These are phyloP conservation scores for Pyrenochaeta sp. DNA, from an alignment of 2,329 filamentous ascomycete genomes.

Conservation along the genomic window DNA sequence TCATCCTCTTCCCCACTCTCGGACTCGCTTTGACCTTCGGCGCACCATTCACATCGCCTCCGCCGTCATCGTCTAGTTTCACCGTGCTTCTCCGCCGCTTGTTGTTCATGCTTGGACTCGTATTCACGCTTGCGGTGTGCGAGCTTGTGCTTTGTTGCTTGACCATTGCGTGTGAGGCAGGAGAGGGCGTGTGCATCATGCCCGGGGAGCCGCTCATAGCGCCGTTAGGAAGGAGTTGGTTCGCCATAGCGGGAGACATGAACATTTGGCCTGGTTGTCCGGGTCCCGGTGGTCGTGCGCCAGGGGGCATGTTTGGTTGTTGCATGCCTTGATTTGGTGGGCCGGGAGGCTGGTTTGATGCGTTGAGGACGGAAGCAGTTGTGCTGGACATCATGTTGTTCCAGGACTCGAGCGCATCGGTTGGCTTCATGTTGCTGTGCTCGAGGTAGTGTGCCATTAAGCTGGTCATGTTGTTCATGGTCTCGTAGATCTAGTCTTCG, in stretches of 20 bases:
- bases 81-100: conserved; percentile 69
- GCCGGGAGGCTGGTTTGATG: conserved; percentile 14
- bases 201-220: conserved; percentile 61
- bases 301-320: conserved; percentile 40
- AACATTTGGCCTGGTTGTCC: conserved; percentile 53
- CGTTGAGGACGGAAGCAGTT: conserved; percentile 19
- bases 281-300: conserved; percentile 41
- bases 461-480: conserved; percentile 69
- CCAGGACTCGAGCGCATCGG: conserved; percentile 63
- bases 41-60: conserved; percentile 47
- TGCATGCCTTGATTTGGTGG: conserved; percentile 39
- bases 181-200: conserved; percentile 57
- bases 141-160: conserved; percentile 65
- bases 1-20: conserved; percentile 52
- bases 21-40: conserved; percentile 62
- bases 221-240: conserved; percentile 60
- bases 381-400: conserved; percentile 54
- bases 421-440: conserved; percentile 61
- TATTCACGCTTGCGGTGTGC: conserved; percentile 65
- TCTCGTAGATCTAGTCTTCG: conserved; percentile 66
- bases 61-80: conserved; percentile 66
- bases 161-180: conserved; percentile 61
- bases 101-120: conserved; percentile 67
- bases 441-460: conserved; percentile 66
- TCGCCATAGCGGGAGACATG: conserved; percentile 66